These are phyloP conservation scores for Cercis canadensis DNA, from an alignment of 306 rosid genomes.

Conservation along the genomic window DNA sequence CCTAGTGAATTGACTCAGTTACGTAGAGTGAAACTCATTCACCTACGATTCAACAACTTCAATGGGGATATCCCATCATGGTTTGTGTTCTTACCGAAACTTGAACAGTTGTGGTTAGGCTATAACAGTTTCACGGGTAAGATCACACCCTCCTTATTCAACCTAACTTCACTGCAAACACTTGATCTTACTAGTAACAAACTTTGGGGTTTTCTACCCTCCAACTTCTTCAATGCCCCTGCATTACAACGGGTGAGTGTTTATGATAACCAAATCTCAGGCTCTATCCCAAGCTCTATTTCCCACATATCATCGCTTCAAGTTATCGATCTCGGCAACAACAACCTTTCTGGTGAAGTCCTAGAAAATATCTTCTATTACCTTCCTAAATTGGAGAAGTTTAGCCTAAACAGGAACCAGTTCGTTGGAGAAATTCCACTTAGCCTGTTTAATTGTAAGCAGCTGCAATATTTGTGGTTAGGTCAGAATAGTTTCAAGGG, in stretches of 20 bases:
- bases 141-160: neutral
- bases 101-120: neutral
- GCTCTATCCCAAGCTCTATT: neutral
- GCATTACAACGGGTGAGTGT: neutral
- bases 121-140: neutral
- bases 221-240: neutral
- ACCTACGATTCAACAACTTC: too few species aligned
- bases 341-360: neutral
- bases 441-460: neutral
- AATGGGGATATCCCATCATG: too few species aligned
- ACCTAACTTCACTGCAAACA: neutral
- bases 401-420: neutral
- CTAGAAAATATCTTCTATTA: neutral
- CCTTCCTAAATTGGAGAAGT: neutral
- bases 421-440: neutral
- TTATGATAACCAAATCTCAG: neutral
- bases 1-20: too few species aligned
- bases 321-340: neutral
- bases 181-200: neutral
- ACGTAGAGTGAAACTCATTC: too few species aligned
- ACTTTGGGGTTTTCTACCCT: too few species aligned
- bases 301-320: neutral
- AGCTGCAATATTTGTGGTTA: neutral
- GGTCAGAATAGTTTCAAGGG: neutral
- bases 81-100: too few species aligned